Base-by-base conservation (phyloP, 768 basidiomycete genomes). In the Serendipita vermifera region DNA sequence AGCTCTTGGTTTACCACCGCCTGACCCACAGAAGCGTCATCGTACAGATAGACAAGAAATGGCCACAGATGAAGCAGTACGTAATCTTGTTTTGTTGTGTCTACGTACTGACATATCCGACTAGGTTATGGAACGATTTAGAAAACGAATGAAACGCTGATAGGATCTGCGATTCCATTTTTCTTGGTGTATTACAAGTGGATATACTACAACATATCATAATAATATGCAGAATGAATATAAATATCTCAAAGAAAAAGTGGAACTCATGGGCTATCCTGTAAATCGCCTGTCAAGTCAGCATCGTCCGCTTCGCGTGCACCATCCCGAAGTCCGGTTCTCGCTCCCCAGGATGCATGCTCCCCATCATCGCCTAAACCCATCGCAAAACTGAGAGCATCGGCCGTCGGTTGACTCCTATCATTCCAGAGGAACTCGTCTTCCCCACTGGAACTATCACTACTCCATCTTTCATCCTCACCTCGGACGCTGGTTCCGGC, bases 61-160 rank as follows among this genome's bases (percentile, higher is more conserved):
- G 76, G 92, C 92, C 9, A 96, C 92, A 5, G 93, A 98, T 61
- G 91, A 96, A 65, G 66, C 85, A 70, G 91, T 90, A 59, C 58
- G 82, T 72, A 31, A 2, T 14, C 51, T 17, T 40, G 36, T 14
- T n/a, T 24, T 53, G 29, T n/a, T 53, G 17, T 51, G 22, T 38
- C 59, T 26, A 24, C 26, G 13, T 32, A 33, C 36, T 57, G 20
- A 59, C 56, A 38, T 43, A 20, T 40, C 55, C 33, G 36, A n/a
- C 9, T 60, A 89, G 86, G 87, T 88, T 55, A 87, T 92, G 87
- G 91, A 94, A 69, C 81, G 94, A 31, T 98, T 97, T 76, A 97
- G 94, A 77, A 96, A 98, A 71, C 75, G 92, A 57, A 89, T 91
- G 87, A 51, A 51, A 29, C 9, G 2, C 14, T 43, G 20, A 43